Evolutionary conservation across 495 filamentous ascomycete genomes (phyloP).

Genomic region (Penicillium lagena): DNA sequence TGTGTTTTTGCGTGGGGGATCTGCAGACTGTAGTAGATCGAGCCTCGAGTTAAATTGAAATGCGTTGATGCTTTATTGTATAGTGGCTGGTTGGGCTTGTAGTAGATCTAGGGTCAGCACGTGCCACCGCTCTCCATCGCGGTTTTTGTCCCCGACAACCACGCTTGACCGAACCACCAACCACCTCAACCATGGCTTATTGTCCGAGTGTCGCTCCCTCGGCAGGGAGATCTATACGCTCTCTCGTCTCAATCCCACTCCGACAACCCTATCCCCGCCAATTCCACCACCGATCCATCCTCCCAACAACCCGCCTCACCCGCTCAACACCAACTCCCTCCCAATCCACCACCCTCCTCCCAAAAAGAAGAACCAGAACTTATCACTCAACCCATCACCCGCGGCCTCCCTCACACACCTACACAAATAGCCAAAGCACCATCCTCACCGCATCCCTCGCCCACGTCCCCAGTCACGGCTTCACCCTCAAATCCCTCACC

Average conservation of each 20-base stretch:
- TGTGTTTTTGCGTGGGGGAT: not conserved
- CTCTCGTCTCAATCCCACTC: too few species aligned
- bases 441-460: constrained; percentile 74
- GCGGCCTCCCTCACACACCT: constrained; percentile 46
- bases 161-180: not conserved
- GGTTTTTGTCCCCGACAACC: too few species aligned
- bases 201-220: too few species aligned
- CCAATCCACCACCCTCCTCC: not conserved
- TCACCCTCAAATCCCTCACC: constrained; percentile 62
- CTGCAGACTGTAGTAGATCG: not conserved
- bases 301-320: not conserved
- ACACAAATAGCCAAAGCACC: constrained; percentile 61
- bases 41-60: too few species aligned
- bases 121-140: too few species aligned
- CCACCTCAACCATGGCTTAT: not conserved
- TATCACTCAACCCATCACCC: constrained; percentile 72
- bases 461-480: constrained; percentile 81
- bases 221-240: too few species aligned
- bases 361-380: not conserved
- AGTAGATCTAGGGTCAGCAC: too few species aligned
- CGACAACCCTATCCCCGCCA: not conserved
- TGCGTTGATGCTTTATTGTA: too few species aligned
- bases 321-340: not conserved
- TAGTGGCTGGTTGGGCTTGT: too few species aligned
- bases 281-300: not conserved